Evolutionary conservation across 257 asterid species (phyloP).

Genomic region (Nicotiana tabacum): DNA sequence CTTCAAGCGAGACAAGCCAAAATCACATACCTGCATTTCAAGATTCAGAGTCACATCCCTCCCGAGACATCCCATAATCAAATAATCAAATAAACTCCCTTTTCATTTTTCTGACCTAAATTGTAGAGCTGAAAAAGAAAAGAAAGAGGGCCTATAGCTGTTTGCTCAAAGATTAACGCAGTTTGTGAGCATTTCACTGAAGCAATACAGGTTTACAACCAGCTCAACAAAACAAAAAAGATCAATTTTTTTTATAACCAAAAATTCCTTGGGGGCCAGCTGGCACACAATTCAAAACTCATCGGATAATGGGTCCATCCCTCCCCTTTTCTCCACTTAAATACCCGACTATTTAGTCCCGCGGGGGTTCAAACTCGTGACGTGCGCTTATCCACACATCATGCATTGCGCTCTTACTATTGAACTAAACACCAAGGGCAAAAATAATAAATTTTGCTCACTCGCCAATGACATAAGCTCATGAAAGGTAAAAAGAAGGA

Average conservation of each 20-base stretch:
- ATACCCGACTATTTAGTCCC: background rate
- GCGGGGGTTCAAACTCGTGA: background rate
- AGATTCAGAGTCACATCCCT: background rate
- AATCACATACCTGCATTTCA: slow-evolving; percentile 81
- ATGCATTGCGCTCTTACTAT: background rate
- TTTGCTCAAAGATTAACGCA: background rate
- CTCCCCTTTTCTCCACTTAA: background rate
- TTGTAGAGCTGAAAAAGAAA: background rate
- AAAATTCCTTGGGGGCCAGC: background rate
- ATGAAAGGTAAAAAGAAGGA: slow-evolving; percentile 6
- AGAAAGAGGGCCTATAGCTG: background rate
- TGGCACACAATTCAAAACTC: background rate
- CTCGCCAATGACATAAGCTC: background rate
- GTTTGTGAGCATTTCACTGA: background rate
- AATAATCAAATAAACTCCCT: background rate
- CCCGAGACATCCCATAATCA: background rate
- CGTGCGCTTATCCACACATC: background rate
- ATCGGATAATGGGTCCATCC: background rate
- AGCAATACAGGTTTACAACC: background rate
- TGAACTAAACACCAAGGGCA: background rate
- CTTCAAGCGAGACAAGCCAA: slow-evolving; percentile 98
- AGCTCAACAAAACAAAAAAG: background rate
- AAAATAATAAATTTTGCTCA: background rate
- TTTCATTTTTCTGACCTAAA: background rate
- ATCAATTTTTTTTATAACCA: background rate